Evolutionary conservation across 75 land plant species (phyloP), one percentile per base, ranked within the genome.

Genomic region (Selaginella tamariscina): DNA sequence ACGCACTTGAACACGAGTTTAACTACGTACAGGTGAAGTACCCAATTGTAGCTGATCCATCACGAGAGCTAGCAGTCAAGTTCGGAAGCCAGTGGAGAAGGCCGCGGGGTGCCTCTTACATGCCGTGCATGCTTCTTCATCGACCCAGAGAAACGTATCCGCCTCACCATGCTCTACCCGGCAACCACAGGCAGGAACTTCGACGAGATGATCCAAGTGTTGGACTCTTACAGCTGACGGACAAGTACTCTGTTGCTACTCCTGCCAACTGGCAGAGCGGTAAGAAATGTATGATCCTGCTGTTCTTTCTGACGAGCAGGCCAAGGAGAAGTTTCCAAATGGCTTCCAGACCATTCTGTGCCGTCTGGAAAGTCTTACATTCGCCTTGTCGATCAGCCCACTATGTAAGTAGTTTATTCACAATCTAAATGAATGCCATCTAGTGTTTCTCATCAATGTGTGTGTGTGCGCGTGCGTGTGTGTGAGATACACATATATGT

Each of bases 211-310:
- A n/a, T 59, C 8, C 62, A 21, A 2, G 62, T 59, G 62, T 8
- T 59, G 18, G 62, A 59, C 23, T 59, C 62, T 23, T 59, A n/a
- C 62, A 59, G 26, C 62, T 59, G n/a, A 59, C 62, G 23, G 62
- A 21, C 21, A 26, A 21, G 26, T 59, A 9, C 23, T 2, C 9
- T n/a, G 62, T 59, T 5, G 62, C 62, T 5, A 59, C 62, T 5
- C 62, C 62, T n/a, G 62, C 62, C 8, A 26, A 59, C 26, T 59
- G 62, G 62, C 18, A 59, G 26, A 26, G 8, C 21, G 62, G 62
- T 2, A 26, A n/a, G 24, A 26, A 59, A 8, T 59, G 62, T 27
- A 59, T 59, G 62, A 59, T 59, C 23, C 62, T 23, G n/a, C 62
- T n/a, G n/a, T 5, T 23, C 5, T 59, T 9, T 21, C 21, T 5